phyloP scores from a whole-genome alignment of 2,329 filamentous ascomycete species.

The Lanzia echinophila region DNA sequence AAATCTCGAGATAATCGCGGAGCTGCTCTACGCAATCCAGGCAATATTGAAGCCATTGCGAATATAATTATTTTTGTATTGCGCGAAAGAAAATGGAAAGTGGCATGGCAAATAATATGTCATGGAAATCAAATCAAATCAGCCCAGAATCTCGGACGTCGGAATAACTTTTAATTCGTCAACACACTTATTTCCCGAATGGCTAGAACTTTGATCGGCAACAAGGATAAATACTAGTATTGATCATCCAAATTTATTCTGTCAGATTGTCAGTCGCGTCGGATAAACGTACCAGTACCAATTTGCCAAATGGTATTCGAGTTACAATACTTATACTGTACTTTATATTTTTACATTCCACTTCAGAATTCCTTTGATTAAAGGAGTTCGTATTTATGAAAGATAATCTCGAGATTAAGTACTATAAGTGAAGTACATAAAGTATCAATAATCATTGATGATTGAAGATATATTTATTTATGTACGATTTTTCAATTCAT shows the following conservation, averaged over 20 bases:
- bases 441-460: too few relatives aligned
- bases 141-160: not conserved
- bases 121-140: not conserved
- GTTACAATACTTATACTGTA: too few relatives aligned
- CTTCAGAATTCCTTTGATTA: not conserved
- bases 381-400: not conserved
- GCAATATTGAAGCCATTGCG: conserved; percentile 29
- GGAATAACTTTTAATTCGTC: not conserved
- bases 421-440: too few relatives aligned
- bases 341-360: too few relatives aligned
- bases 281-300: too few relatives aligned
- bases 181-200: too few relatives aligned
- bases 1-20: conserved; percentile 26
- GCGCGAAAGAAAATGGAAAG: not conserved
- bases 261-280: not conserved
- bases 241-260: not conserved
- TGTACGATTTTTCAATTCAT: too few relatives aligned
- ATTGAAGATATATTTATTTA: too few relatives aligned
- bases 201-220: not conserved
- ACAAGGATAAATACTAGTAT: not conserved
- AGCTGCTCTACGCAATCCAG: conserved; percentile 24
- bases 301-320: too few relatives aligned
- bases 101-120: not conserved
- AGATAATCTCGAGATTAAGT: too few relatives aligned
- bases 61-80: not conserved